phyloP scores from a whole-genome alignment of 495 filamentous ascomycete species.

The Tuber melanosporum region DNA sequence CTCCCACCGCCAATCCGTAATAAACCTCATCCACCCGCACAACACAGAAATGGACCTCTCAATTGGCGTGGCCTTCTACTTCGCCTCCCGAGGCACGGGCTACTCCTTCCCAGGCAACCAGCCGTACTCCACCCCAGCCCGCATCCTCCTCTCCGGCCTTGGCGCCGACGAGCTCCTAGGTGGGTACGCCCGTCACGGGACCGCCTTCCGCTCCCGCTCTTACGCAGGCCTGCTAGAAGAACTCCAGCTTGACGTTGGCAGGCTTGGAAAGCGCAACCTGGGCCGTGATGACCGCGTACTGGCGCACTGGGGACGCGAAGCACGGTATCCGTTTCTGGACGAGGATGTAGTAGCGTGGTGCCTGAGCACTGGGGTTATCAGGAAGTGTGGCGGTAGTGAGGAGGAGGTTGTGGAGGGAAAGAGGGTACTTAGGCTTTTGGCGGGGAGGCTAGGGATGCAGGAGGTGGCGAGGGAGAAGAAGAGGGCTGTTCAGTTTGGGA shows the following conservation, averaged over 20 bases:
- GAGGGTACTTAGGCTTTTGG: constrained; percentile 70
- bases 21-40: constrained; percentile 78
- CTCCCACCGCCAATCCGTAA: constrained; percentile 60
- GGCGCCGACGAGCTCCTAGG: constrained; percentile 95
- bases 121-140: constrained; percentile 62
- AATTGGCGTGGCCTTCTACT: constrained; percentile 89
- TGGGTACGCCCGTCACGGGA: constrained; percentile 79
- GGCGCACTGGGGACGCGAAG: constrained; percentile 82
- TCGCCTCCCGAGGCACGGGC: constrained; percentile 76
- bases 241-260: constrained; percentile 74
- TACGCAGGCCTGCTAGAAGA: constrained; percentile 63
- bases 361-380: constrained; percentile 57
- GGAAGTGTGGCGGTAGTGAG: constrained; percentile 16
- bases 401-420: constrained; percentile 60
- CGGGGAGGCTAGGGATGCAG: constrained; percentile 63
- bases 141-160: constrained; percentile 83
- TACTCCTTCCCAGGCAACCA: constrained; percentile 28
- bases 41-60: constrained; percentile 99
- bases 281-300: constrained; percentile 90
- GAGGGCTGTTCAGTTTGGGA: constrained; percentile 82
- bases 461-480: constrained; percentile 78
- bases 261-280: constrained; percentile 86
- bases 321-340: constrained; percentile 86
- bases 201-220: constrained; percentile 60
- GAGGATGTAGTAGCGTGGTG: constrained; percentile 80